Percentiles rank a stretch among this genome's conserved stretches.
These are phyloP conservation scores for Fusarium transvaalense DNA, from an alignment of 2,329 filamentous ascomycete genomes.

Conservation along the genomic window DNA sequence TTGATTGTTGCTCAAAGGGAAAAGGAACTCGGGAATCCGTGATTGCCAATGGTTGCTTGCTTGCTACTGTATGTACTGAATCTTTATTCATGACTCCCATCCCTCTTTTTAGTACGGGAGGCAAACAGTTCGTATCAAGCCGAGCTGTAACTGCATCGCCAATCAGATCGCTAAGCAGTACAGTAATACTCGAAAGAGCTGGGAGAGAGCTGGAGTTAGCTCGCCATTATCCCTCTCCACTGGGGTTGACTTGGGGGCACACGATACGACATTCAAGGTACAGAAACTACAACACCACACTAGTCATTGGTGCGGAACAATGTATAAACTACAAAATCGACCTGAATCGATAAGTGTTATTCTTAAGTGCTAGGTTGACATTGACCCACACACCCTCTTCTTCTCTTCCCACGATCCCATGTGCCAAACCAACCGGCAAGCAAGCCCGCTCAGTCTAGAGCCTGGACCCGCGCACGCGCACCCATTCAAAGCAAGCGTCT, in stretches of 20 bases:
- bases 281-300: not conserved
- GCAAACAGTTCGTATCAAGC: conserved; percentile 36
- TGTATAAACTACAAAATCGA: conserved; percentile 9
- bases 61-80: too few species aligned
- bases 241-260: conserved; percentile 17
- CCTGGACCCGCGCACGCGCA: conserved; percentile 5
- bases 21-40: not conserved
- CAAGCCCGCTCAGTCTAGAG: not conserved
- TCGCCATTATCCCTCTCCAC: conserved; percentile 30
- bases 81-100: conserved; percentile 25
- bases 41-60: not conserved
- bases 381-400: conserved; percentile 37
- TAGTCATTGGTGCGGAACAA: accelerated
- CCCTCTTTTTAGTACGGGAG: conserved; percentile 19
- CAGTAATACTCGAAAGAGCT: conserved; percentile 32
- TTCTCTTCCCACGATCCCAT: conserved; percentile 12
- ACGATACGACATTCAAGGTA: conserved; percentile 12
- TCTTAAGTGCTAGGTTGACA: conserved; percentile 30
- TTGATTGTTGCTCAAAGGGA: not conserved
- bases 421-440: conserved; percentile 20
- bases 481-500: conserved; percentile 25
- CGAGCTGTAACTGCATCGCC: conserved; percentile 20
- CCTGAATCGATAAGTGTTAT: conserved; percentile 29
- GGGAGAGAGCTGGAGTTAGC: conserved; percentile 22
- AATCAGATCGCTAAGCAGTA: conserved; percentile 22